Evolutionary conservation across 345 rosid genomes (phyloP), one percentile per base, ranked within the genome.

Genomic region (Dovyalis caffra): DNA sequence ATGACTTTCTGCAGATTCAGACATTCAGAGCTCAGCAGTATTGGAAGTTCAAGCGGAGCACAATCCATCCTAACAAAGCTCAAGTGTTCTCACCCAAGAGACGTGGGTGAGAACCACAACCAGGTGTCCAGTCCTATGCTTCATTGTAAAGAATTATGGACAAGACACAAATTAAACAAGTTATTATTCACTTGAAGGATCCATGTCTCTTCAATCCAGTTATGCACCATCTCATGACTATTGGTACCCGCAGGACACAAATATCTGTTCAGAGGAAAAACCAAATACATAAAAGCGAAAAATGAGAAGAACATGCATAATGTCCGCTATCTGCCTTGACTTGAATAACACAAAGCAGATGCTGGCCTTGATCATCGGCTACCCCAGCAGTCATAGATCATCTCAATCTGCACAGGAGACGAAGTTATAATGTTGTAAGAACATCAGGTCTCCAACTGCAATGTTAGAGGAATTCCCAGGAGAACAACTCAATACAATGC

Each of bases 371-470:
- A 75, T 31, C 67, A 45, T 66, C 67, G 28, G 21, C n/a, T n/a
- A n/a, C n/a, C n/a, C n/a, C 68, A 43, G 67, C 69, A 68, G 66
- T 29, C 76, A 43, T 65, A 45, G 76, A 73, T 58, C 70, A 72
- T 35, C 57, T 37, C 75, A 64, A 72, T 67, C 82, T 83, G 82
- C 80, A 69, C 9, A 40, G 56, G 21, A 32, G 49, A 35, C 37
- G 62, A 10, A 69, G 29, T n/a, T 26, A 12, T 32, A 69, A 35
- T 51, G 64, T 58, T 63, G 20, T 68, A 11, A 49, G 64, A 7
- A 32, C n/a, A 67, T 8, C 21, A 18, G 8, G 18, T 35, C 62
- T 69, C 33, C 60, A 45, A 58, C n/a, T 23, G 16, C 35, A 23
- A 20, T 1, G 1, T 49, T 63, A 14, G 25, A 12, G 9, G n/a